phyloP scores from a whole-genome alignment of 2,329 filamentous ascomycete genomes.

The Albifimbria verrucaria region DNA sequence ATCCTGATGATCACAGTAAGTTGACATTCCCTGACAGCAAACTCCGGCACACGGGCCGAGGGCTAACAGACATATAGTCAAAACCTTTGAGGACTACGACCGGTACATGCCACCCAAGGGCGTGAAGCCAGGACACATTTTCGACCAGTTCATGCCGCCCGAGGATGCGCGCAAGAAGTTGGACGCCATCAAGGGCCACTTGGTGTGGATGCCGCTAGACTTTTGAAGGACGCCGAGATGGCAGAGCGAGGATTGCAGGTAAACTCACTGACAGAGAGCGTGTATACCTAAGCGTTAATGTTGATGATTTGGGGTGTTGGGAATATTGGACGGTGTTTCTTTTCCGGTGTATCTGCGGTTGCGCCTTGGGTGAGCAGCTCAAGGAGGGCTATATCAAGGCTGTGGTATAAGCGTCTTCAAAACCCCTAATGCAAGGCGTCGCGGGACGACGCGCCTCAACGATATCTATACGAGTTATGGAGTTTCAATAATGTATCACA shows the following conservation, averaged over 20 bases:
- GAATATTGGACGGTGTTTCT: neutral
- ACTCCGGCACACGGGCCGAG: neutral
- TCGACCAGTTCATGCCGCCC: constrained; percentile 71
- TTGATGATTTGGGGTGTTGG: neutral
- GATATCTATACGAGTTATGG: too few species aligned
- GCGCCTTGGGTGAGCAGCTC: too few species aligned
- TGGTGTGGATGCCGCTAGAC: constrained; percentile 93
- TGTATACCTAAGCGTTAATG: constrained; percentile 59
- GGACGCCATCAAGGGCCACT: constrained; percentile 76
- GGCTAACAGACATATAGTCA: constrained; percentile 49
- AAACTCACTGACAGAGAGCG: constrained; percentile 82
- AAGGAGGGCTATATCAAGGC: too few species aligned
- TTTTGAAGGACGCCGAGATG: constrained; percentile 86
- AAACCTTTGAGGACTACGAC: constrained; percentile 88
- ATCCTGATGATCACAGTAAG: constrained; percentile 81
- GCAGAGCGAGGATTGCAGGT: constrained; percentile 84
- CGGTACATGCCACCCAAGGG: constrained; percentile 67
- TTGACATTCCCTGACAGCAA: neutral
- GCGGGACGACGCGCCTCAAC: too few species aligned
- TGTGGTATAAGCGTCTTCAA: too few species aligned
- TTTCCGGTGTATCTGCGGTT: too few species aligned
- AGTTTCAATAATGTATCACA: too few species aligned
- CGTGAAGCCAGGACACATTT: constrained; percentile 81
- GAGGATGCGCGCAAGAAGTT: constrained; percentile 73
- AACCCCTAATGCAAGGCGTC: too few species aligned